Evolutionary conservation across 2,329 filamentous ascomycete genomes (phyloP), one percentile per base, ranked within the genome.

Genomic region (Alternaria viburni): DNA sequence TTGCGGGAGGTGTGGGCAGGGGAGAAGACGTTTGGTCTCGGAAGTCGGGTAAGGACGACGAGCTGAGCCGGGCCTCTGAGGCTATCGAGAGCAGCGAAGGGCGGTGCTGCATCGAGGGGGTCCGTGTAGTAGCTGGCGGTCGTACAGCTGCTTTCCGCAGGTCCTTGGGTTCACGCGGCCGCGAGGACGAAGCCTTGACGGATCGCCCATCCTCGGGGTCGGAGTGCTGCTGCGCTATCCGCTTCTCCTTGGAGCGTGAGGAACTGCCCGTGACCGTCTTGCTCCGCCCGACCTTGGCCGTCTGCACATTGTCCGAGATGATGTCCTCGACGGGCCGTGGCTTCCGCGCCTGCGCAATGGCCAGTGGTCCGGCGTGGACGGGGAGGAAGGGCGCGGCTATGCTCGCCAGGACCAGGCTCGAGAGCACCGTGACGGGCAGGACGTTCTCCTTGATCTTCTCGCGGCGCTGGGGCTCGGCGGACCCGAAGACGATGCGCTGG

Each of bases 391-490:
- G 93, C 32, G 92, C 85, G 12, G 90, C 93, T 56, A 94, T 84
- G 73, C 90, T 91, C 56, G 91, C 92, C 57, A 95, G 84, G 41
- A 95, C 90, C 73, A 96, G 89, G 80, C 92, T 94, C 41, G 91
- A 90, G 32, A 96, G 86, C 2, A 96, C 90, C 7, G 91, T 92
- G 58, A 95, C 91, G 8, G 92, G 92, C 43, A 95, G 80, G 6
- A 91, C 86, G 77, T 96, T 96, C 80, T 95, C 92, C 76, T 89
- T 90, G 77, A 96, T 93, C 81, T 90, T 91, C 72, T 93, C 91
- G 68, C 89, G 85, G 61, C 89, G 86, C 64, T 85, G 85, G 25
- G 87, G 85, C 74, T 95, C 92, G 32, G 89, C 86, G 23, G 91
- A 85, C 19, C 92, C 92, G 78, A 96, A 96, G 25, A 96, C 92